These are phyloP conservation scores for Rhodotorula babjevae DNA, from an alignment of 768 basidiomycete genomes.

Conservation along the genomic window DNA sequence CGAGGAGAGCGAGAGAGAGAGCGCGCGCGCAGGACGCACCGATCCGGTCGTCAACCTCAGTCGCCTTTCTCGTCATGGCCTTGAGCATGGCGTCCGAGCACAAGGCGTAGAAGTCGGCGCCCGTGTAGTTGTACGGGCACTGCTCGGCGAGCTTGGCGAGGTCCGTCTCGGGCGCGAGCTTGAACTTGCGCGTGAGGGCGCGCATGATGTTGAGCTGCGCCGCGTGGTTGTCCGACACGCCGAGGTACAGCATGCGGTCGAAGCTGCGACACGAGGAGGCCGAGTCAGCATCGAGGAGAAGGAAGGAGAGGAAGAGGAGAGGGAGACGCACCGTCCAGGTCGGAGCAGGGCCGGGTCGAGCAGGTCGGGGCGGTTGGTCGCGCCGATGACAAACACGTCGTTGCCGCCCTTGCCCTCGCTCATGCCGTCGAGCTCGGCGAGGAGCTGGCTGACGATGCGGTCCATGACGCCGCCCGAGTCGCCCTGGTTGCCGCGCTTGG, in stretches of 20 bases:
- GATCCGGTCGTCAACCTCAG: slow-evolving; percentile 68
- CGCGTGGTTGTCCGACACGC: slow-evolving; percentile 78
- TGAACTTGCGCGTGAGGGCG: slow-evolving; percentile 89
- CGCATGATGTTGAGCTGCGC: slow-evolving; percentile 80
- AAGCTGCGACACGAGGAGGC: slow-evolving; percentile 57
- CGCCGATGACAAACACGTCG: slow-evolving; percentile 85
- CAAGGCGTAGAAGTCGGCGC: slow-evolving; percentile 95
- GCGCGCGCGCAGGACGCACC: slow-evolving; percentile 53
- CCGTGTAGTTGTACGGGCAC: slow-evolving; percentile 91
- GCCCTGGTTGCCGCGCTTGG: slow-evolving; percentile 71
- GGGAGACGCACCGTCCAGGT: slow-evolving; percentile 62
- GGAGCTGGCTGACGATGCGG: slow-evolving; percentile 84
- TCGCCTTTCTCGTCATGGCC: slow-evolving; percentile 85
- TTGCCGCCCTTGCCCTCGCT: slow-evolving; percentile 53
- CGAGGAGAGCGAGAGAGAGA: too few relatives aligned
- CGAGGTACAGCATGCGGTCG: slow-evolving; percentile 92
- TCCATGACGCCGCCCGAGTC: slow-evolving; percentile 94
- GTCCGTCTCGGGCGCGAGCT: slow-evolving; percentile 63
- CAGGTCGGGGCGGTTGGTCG: slow-evolving; percentile 89
- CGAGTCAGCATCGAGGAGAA: too few relatives aligned
- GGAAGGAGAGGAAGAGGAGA: background rate
- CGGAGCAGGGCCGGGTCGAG: slow-evolving; percentile 87
- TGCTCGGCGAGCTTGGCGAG: slow-evolving; percentile 61
- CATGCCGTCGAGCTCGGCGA: slow-evolving; percentile 89
- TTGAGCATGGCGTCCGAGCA: slow-evolving; percentile 94